Evolutionary conservation across 2,329 filamentous ascomycete genomes (phyloP), one percentile per base, ranked within the genome.

Genomic region (Apiospora malaysiana): DNA sequence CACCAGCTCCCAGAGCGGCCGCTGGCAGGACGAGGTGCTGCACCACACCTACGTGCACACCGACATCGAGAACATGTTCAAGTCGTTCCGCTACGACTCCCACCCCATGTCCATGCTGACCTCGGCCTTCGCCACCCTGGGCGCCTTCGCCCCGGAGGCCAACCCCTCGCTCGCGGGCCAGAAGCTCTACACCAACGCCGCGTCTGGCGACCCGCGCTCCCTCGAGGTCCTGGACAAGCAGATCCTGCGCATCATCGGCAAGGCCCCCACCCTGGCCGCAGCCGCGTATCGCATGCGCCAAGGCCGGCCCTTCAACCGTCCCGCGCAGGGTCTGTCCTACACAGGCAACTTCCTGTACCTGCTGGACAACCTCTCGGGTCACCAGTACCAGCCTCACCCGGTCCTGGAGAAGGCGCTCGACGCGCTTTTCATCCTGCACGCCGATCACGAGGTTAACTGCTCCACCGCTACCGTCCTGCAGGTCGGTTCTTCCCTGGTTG

Each of bases 381-480:
- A 78, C n/a, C 84, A 85, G 37, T 85, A 85, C 73, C 78, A 78
- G 23, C 86, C 87, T 0, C 84, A 88, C 71, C 83, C 85, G 0
- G 82, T 85, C 4, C 78, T 89, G 9, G 85, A 85, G 67, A 83
- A 82, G 73, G 83, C 83, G n/a, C 79, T 89, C 21, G 85, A 89
- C 69, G 82, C 83, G 7, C 82, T 90, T 2, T 87, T 87, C 75
- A 85, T 89, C 69, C 82, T 90, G 32, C 86, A 88, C 73, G 85
- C 86, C 2, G 88, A 90, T 74, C 88, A 90, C 75, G 88, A 89
- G 72, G 86, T 90, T 77, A 88, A 89, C 73, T 85, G 86, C 75
- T 87, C 86, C 1, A 89, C 87, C 0, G 87, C 88, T 1, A 86
- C 87, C 1, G 83, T 88, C 43, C 79, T 90, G 21, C 86, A 89